These are phyloP conservation scores for Neofusicoccum ribis DNA, from an alignment of 2,329 filamentous ascomycete genomes.

Conservation along the genomic window DNA sequence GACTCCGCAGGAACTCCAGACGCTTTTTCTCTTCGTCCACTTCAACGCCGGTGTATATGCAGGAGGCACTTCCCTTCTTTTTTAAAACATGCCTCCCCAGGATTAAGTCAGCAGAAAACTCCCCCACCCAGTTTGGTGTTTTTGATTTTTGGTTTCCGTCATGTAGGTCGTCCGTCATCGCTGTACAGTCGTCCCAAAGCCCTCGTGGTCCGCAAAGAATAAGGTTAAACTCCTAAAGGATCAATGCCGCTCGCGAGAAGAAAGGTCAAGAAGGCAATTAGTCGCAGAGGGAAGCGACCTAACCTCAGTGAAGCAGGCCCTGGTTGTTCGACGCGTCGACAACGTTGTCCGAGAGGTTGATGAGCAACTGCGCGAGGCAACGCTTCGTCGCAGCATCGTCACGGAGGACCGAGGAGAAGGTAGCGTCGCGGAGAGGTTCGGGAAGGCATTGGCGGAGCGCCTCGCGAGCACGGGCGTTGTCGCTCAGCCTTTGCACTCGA, in stretches of 20 bases:
- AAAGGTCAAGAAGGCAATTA: neutral
- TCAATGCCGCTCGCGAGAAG: neutral
- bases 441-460: constrained; percentile 94
- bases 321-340: constrained; percentile 51
- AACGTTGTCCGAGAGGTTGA: constrained; percentile 92
- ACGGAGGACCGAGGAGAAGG: constrained; percentile 92
- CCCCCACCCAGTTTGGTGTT: neutral
- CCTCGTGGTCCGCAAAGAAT: constrained; percentile 2
- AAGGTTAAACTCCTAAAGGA: neutral
- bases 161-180: constrained; percentile 11
- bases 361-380: constrained; percentile 92
- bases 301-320: constrained; percentile 32
- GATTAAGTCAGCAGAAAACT: constrained; percentile 12
- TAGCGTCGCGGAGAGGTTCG: constrained; percentile 96
- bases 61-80: constrained; percentile 5
- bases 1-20: constrained; percentile 13
- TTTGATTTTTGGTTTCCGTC: constrained; percentile 4
- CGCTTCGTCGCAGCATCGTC: constrained; percentile 98
- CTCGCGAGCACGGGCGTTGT: constrained; percentile 93
- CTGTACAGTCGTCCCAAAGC: constrained; percentile 8
- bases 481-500: constrained; percentile 67
- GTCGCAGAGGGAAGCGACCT: neutral
- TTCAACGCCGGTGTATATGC: constrained; percentile 15
- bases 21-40: constrained; percentile 13
- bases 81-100: constrained; percentile 1